phyloP scores from a whole-genome alignment of 768 basidiomycete species.

The Panus rudis region DNA sequence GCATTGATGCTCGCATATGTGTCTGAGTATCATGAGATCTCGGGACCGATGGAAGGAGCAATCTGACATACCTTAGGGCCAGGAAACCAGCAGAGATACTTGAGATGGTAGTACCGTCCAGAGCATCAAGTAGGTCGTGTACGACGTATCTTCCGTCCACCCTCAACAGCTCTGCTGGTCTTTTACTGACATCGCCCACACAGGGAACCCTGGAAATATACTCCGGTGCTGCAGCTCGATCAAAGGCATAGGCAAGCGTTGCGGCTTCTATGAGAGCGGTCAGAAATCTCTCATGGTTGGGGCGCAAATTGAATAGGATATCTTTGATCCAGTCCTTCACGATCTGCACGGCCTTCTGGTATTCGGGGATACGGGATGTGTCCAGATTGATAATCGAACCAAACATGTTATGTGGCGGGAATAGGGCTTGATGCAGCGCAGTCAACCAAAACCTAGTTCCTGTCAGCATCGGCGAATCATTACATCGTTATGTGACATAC shows the following conservation, averaged over 20 bases:
- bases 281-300: slow-evolving; percentile 25
- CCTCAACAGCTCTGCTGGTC: slow-evolving; percentile 9
- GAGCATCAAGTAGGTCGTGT: slow-evolving; percentile 19
- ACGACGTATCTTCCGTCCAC: slow-evolving; percentile 20
- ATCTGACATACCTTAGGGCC: slow-evolving; percentile 35
- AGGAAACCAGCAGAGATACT: slow-evolving; percentile 28
- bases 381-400: slow-evolving; percentile 36
- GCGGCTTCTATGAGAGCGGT: slow-evolving; percentile 32
- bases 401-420: slow-evolving; percentile 39
- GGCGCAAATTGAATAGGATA: slow-evolving; percentile 24
- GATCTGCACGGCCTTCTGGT: slow-evolving; percentile 26
- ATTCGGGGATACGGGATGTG: slow-evolving; percentile 32
- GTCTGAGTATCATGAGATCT: slow-evolving; percentile 31
- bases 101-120: not conserved
- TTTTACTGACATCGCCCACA: slow-evolving; percentile 7
- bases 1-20: slow-evolving; percentile 31
- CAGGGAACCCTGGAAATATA: slow-evolving; percentile 31
- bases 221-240: slow-evolving; percentile 24
- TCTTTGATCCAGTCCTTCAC: slow-evolving; percentile 41
- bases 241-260: slow-evolving; percentile 32
- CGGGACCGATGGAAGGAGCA: not conserved
- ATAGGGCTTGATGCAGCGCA: slow-evolving; percentile 41
- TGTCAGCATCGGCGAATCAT: not conserved
- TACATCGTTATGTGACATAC: not conserved
- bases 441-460: slow-evolving; percentile 36